Evolutionary conservation across 2,329 filamentous ascomycete species (phyloP).

Genomic region (Dendryphion nanum): DNA sequence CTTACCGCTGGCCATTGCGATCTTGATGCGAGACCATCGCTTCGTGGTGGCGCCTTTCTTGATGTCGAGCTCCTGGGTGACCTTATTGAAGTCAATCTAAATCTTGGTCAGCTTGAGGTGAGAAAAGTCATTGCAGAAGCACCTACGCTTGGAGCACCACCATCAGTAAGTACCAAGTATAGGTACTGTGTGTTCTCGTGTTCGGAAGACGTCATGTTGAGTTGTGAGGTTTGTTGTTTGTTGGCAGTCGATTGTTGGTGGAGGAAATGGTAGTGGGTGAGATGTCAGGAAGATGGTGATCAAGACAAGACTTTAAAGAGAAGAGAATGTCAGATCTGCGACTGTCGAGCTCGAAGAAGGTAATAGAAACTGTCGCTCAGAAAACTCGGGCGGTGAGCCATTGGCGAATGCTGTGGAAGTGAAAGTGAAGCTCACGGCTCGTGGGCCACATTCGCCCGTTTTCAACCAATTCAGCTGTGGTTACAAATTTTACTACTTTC

Average conservation of each 20-base stretch:
- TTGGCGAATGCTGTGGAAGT: too few relatives aligned
- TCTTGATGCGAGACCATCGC: slow-evolving; percentile 36
- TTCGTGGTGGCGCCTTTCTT: slow-evolving; percentile 24
- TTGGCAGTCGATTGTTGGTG: background rate
- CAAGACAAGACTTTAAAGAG: too few relatives aligned
- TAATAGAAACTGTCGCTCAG: too few relatives aligned
- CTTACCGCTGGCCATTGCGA: slow-evolving; percentile 20
- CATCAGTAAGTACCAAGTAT: slow-evolving; percentile 27
- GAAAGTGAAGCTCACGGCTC: too few relatives aligned
- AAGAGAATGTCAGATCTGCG: too few relatives aligned
- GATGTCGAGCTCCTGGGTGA: slow-evolving; percentile 22
- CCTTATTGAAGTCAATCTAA: slow-evolving; percentile 31
- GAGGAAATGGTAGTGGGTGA: background rate
- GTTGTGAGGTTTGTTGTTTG: too few relatives aligned
- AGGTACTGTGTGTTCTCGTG: slow-evolving; percentile 30
- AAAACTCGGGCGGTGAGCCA: too few relatives aligned
- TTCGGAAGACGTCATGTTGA: slow-evolving; percentile 25
- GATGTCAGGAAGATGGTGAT: background rate
- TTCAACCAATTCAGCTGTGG: too few relatives aligned
- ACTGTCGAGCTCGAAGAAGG: too few relatives aligned
- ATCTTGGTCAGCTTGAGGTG: background rate
- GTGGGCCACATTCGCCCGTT: too few relatives aligned
- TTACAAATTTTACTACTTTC: too few relatives aligned
- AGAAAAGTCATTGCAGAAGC: background rate
- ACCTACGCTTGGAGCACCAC: slow-evolving; percentile 20